A percentile compares a stretch with the other conserved stretches of the same genome.
phyloP scores from a whole-genome alignment of 306 rosid genomes.

The Rosa lucieae region DNA sequence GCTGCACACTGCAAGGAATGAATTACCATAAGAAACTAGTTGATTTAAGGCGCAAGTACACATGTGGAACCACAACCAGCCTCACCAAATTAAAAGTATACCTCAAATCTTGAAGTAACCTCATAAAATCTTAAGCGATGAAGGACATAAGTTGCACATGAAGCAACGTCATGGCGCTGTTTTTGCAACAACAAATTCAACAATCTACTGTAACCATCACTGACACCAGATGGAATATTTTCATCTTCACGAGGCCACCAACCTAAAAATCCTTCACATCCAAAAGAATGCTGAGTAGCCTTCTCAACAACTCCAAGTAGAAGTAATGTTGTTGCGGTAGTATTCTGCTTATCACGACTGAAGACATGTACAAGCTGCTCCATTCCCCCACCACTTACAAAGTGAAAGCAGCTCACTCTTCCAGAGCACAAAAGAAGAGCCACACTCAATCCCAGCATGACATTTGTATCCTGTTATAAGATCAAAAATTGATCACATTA shows the following conservation, averaged over 20 bases:
- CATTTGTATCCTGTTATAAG: conserved; percentile 63
- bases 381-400: conserved; percentile 89
- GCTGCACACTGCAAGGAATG: conserved; percentile 78
- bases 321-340: conserved; percentile 61
- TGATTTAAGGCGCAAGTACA: conserved; percentile 12
- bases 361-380: conserved; percentile 61
- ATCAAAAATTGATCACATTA: conserved; percentile 14
- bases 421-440: conserved; percentile 89
- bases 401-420: conserved; percentile 85
- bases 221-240: conserved; percentile 59
- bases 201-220: conserved; percentile 82
- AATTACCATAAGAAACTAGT: conserved; percentile 38
- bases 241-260: conserved; percentile 98
- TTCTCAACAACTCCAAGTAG: conserved; percentile 88
- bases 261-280: conserved; percentile 95
- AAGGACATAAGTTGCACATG: conserved; percentile 80
- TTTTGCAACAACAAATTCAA: conserved; percentile 77
- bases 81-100: conserved; percentile 36
- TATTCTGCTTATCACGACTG: conserved; percentile 49
- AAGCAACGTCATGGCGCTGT: conserved; percentile 89
- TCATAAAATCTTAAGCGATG: conserved; percentile 88
- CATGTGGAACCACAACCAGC: conserved; percentile 7
- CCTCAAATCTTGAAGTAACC: conserved; percentile 91
- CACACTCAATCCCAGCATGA: conserved; percentile 77
- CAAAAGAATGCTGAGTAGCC: conserved; percentile 81